Base-by-base conservation (phyloP, 768 basidiomycete genomes). In the Leccinum fibrillosum region DNA sequence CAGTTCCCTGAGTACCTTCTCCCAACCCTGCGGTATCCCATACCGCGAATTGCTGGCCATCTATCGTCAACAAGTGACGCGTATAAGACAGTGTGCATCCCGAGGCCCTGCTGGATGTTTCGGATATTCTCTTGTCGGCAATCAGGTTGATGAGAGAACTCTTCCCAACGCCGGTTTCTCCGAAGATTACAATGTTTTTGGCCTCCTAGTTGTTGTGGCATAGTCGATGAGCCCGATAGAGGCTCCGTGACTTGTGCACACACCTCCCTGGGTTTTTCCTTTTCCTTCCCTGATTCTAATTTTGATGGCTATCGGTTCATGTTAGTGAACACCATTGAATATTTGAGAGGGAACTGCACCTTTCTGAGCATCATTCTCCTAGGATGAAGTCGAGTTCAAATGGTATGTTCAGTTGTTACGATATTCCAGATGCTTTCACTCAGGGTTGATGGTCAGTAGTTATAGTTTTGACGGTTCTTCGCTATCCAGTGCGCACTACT, bases 11-110 rank as follows among this genome's bases (percentile, higher is more conserved):
- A 9, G 55, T 51, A 2, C 63, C 65, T 32, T 69, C 68, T 25
- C 66, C 61, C 19, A 75, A 57, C 21, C 69, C 67, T 28, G 69
- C 58, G 11, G 67, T 68, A 21, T 68, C 67, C 67, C 67, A 71
- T 26, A 68, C 30, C 15, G 60, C 60, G 52, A 54, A 66, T 34
- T 42, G 51, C 37, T 60, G 64, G 5, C 30, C 49, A 12, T 17
- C 51, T 19, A 66, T 35, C 19, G 34, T 55, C 49, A 71, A n/a
- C 23, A 13, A 10, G 54, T 63, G 47, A 17, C 51, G 44, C 10
- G 52, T 34, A 44, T 53, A 58, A 15, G 25, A 48, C 3, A 63
- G 47, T 10, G 67, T 68, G 51, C 69, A 66, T 28, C 66, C 69
- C 19, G 54, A 56, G 10, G 64, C 62, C 21, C 59, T 63, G 55